Base-by-base conservation (phyloP, 495 filamentous ascomycete genomes). In the Delitschia confertaspora region DNA sequence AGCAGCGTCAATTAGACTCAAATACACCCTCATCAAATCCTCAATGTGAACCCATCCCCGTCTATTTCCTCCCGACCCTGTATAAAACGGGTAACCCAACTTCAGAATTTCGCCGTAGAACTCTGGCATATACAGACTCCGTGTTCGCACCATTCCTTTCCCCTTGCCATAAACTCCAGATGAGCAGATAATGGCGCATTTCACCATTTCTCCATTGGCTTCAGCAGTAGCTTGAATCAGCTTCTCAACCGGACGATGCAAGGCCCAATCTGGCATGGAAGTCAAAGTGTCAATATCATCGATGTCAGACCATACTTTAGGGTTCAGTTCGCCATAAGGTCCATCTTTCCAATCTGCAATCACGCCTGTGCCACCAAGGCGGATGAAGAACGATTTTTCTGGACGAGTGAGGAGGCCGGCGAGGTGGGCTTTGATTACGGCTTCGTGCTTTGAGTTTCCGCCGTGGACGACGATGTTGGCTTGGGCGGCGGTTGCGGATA, bases 391-490 rank as follows among this genome's bases (percentile, higher is more conserved):
- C 8, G 24, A 20, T 10, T 10, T 11, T 40, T 29, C 30, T 13
- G 33, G 10, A 32, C 47, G 51, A n/a, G 24, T 22, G 14, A 50
- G 26, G 6, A 55, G 47, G 24, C 51, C 46, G 10, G 51, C 21
- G 22, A 50, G 42, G 20, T 45, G 10, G 6, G 47, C 51, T 36
- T 50, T 38, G 46, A 55, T 30, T 17, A 26, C 31, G 2, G 35
- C 30, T 42, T 43, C 35, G 19, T 53, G 45, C 30, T 53, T 38
- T 6, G 49, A 55, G n/a, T 48, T 48, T 27, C 44, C 49, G 17
- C 35, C 39, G 24, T 48, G 65, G 47, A 73, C 65, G 9, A 80
- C 70, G 42, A 79, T 74, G 40, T 80, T 70, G 5, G 70, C 73
- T 24, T 77, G 69, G 39, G 67, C 66, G 17, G 71, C 67, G 45